Conservation (phyloP, 805 yeast species). For the Ogataea polymorpha region DNA sequence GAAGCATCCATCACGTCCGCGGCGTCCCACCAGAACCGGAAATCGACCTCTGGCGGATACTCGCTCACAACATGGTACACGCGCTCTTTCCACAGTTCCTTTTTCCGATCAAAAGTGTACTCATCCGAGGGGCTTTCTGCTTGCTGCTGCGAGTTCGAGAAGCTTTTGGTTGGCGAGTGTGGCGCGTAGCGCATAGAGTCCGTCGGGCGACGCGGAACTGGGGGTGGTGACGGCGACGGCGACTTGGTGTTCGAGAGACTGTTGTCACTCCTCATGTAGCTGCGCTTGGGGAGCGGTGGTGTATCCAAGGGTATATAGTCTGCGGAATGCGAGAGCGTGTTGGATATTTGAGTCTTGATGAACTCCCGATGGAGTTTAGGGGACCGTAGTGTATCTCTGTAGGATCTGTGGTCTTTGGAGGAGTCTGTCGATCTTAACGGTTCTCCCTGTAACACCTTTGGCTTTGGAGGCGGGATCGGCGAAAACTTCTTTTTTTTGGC, state of each 20-base stretch:
- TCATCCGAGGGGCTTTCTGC: constrained; percentile 9
- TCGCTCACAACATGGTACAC: constrained; percentile 39
- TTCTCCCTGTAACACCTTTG: constrained; percentile 37
- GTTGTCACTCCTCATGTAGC: constrained; percentile 3
- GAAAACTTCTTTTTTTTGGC: constrained; percentile 14
- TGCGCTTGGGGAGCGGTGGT: constrained; percentile 14
- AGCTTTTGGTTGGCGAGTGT: constrained; percentile 6
- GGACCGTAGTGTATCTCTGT: constrained; percentile 9
- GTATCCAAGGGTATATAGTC: constrained; percentile 5
- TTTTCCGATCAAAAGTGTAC: constrained; percentile 42
- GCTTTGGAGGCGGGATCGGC: constrained; percentile 50
- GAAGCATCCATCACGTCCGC: constrained; percentile 38
- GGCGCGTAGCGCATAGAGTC: constrained; percentile 5
- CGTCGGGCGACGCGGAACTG: constrained; percentile 13
- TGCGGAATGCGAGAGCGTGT: constrained; percentile 6
- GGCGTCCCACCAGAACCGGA: constrained; percentile 44
- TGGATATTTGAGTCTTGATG: constrained; percentile 7
- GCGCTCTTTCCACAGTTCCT: constrained; percentile 56
- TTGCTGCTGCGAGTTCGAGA: constrained; percentile 7
- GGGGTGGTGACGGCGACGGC: constrained; percentile 12
- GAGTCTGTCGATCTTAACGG: constrained; percentile 11
- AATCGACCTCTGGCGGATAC: constrained; percentile 38
- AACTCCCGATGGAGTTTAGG: constrained; percentile 6
- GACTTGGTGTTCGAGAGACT: constrained; percentile 3
- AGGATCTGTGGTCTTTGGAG: not conserved